A percentile compares a stretch with the other conserved stretches of the same genome.
Evolutionary conservation across 192 early-diverging fungal species (phyloP).

Genomic region (Entophlyctis helioformis): DNA sequence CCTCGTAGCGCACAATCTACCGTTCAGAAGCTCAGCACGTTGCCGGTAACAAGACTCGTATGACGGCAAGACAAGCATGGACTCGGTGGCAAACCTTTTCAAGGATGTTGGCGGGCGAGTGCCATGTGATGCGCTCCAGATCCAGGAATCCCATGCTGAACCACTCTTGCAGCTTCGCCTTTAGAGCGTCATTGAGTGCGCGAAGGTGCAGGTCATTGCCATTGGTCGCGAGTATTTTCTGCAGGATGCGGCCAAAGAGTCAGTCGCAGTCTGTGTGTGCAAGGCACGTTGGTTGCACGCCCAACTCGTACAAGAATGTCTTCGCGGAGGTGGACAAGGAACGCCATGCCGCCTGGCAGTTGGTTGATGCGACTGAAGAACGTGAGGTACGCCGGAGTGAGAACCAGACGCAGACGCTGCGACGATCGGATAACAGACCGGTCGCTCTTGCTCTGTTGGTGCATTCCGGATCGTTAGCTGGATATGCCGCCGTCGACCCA

Average conservation of each 20-base stretch:
- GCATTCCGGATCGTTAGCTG: neutral
- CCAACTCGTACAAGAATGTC: slow-evolving; percentile 39
- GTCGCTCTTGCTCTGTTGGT: slow-evolving; percentile 3
- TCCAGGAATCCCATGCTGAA: slow-evolving; percentile 61
- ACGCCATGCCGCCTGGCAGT: slow-evolving; percentile 68
- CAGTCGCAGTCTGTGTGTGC: too few relatives aligned
- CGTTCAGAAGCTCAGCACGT: too few relatives aligned
- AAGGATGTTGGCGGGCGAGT: slow-evolving; percentile 60
- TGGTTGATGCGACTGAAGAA: slow-evolving; percentile 68
- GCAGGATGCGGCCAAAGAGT: too few relatives aligned
- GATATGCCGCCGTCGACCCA: neutral
- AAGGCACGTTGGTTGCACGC: too few relatives aligned
- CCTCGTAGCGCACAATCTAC: slow-evolving; percentile 78
- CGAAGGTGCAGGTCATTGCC: slow-evolving; percentile 33
- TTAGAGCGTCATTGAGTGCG: slow-evolving; percentile 53
- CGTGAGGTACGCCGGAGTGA: slow-evolving; percentile 56
- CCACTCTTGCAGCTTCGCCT: slow-evolving; percentile 58
- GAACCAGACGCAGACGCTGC: slow-evolving; percentile 48
- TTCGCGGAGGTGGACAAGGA: slow-evolving; percentile 64
- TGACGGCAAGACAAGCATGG: too few relatives aligned
- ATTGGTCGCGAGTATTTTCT: slow-evolving; percentile 12
- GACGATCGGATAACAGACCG: slow-evolving; percentile 4
- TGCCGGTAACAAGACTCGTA: too few relatives aligned
- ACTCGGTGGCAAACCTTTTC: slow-evolving; percentile 53
- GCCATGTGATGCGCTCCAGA: slow-evolving; percentile 74